Base-by-base conservation (phyloP, 192 early-diverging fungal species). In the Linnemannia schmuckeri region DNA sequence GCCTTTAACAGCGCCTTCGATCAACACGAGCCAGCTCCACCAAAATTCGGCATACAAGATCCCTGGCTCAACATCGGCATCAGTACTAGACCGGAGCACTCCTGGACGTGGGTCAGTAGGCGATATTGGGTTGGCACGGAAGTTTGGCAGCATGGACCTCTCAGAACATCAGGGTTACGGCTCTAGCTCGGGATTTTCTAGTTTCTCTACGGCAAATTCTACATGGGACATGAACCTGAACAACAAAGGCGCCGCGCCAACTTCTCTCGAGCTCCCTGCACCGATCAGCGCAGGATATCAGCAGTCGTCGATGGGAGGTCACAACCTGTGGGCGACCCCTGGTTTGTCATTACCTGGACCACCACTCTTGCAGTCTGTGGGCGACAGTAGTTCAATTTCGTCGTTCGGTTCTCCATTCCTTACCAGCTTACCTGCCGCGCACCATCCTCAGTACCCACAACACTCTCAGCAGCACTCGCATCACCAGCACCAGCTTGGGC, bases 351-450 rank as follows among this genome's bases (percentile, higher is more conserved):
- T 87, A 22, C 72, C 85, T 38, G 72, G 77, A 4, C 70, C 85
- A 18, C 72, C 85, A 20, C 20, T 87, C 24, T 49, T 87, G 15
- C 78, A 76, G n/a, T 70, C 75, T 46, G 79, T 78, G 30, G 70
- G 72, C 15, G 80, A 72, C 15, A 76, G 46, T 20, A 73, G 57
- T 30, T n/a, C 52, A 15, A 35, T 40, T 7, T 66, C 79, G 9
- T 41, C 84, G 7, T 87, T 81, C 38, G 74, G 85, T 1, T 78
- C 85, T 9, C 76, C 85, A 7, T 87, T 87, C 63, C 40, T 87
- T 63, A 78, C 79, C 30, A 86, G 76, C 37, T 77, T 87, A 15
- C 80, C 85, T 4, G 57, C 79, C 27, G 22, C 63, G 4, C 78
- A 77, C 24, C 79, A 81, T 24, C 68, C 74, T 27, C 82, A 84